Evolutionary conservation across 495 filamentous ascomycete species (phyloP).

Genomic region (Penicillium atrosanguineum): DNA sequence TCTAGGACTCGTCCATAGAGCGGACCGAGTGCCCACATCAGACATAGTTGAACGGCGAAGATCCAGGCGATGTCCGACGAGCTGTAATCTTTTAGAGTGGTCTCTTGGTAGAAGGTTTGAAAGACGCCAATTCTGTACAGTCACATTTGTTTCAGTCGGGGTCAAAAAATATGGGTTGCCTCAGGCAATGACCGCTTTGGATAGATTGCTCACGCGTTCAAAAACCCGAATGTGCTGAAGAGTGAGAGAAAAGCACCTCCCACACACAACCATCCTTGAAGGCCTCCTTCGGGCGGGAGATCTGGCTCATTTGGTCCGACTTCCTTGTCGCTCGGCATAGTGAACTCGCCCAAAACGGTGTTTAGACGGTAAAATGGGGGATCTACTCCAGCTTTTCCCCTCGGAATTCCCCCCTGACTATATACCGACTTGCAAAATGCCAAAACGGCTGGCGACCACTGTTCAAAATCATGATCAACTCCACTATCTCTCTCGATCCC

Average conservation of each 20-base stretch:
- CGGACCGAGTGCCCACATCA: slow-evolving; percentile 31
- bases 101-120: slow-evolving; percentile 27
- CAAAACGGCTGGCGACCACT: too few species aligned
- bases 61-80: slow-evolving; percentile 36
- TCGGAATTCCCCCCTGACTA: too few species aligned
- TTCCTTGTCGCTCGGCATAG: not conserved
- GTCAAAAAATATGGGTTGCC: too few species aligned
- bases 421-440: too few species aligned
- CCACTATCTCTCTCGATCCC: too few species aligned
- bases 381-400: too few species aligned
- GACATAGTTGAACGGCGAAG: slow-evolving; percentile 29
- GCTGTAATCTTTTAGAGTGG: slow-evolving; percentile 18
- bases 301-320: not conserved
- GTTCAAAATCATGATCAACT: too few species aligned
- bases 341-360: too few species aligned
- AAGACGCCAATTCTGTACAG: slow-evolving; percentile 26
- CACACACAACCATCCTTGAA: slow-evolving; percentile 29
- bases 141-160: too few species aligned
- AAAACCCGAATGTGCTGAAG: slow-evolving; percentile 28
- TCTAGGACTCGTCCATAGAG: slow-evolving; percentile 33
- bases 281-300: slow-evolving; percentile 27
- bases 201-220: slow-evolving; percentile 23
- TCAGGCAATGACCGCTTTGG: too few species aligned
- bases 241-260: slow-evolving; percentile 20
- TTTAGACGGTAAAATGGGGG: too few species aligned